Evolutionary conservation across 177 flowering plant species (phyloP), one percentile per base, ranked within the genome.

Genomic region (Vitis hybrid): DNA sequence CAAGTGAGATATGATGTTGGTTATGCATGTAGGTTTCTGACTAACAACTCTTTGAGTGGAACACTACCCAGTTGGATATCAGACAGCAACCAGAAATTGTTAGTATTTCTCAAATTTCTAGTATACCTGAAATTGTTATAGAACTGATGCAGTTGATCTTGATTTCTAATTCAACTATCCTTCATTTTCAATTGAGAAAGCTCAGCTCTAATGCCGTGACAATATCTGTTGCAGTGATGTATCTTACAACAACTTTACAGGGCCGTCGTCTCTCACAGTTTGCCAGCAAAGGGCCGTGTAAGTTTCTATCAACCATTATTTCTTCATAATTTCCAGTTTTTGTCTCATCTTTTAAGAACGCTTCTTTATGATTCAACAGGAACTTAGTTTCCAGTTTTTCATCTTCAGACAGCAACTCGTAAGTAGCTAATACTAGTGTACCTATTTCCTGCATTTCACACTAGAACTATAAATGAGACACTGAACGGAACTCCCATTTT

Each of bases 181-280:
- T 19, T 51, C 31, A 31, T 19, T 50, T 50, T 33, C 12, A n/a
- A 50, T 3, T 51, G 38, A 65, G 3, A n/a, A 65, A 65, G 47
- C 19, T 65, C 31, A 65, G 3, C n/a, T 50, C n/a, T 4, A 20
- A 12, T 69, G 15, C 44, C 47, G 9, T 38, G 19, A 13, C 65
- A 22, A 54, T 75, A 38, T 58, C 33, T 61, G 3, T 72, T 85
- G 77, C 90, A 95, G 99, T 67, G 99, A 95, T 81, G 47, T 94
- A 67, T 95, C 98, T 24, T 84, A 90, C 75, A 94, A 94, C 82
- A 88, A 87, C 66, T 92, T 94, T 75, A 84, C 90, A 1, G 82
- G 73, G 4, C 47, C 47, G 8, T 65, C 90, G 19, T 0, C 75
- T 64, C 17, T 56, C 2, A 8, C 77, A n/a, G 70, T 76, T 70